Base-by-base conservation (phyloP, 768 basidiomycete species). In the Macrolepiota fuliginosa region DNA sequence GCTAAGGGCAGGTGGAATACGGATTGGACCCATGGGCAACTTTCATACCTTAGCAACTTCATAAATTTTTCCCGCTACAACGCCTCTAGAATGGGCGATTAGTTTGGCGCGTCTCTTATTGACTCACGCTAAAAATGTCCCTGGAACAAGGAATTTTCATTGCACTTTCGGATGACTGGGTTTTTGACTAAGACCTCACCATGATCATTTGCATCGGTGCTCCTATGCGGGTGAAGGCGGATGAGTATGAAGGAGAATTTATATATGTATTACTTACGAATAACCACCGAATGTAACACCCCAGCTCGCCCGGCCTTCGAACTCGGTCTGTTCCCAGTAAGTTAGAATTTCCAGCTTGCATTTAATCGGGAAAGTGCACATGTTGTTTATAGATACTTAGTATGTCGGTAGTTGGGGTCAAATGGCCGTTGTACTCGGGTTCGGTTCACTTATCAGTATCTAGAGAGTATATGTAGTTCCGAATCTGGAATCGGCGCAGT, bases 241-340 rank as follows among this genome's bases (percentile, higher is more conserved):
- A 12, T 2, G 24, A n/a, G n/a, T n/a, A n/a, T 7, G 29, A 13
- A 9, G 25, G 9, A 11, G 29, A 11, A 17, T 24, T n/a, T 17
- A 19, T 4, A 32, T n/a, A 22, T 40, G 39, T 40, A 17, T 11
- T 10, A 61, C 64, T 3, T 27, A 69, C 64, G 64, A 24, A 53
- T 66, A 68, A 39, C 59, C 56, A 22, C 65, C 65, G 54, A 66
- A 66, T 1, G 66, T 64, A 2, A 62, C 60, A 24, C 64, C 67
- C 50, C 60, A 61, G 36, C 65, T 49, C 32, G 65, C 65, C 15
- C 64, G 65, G 11, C 67, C 67, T 3, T 61, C 62, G 19, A 66
- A 66, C n/a, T 67, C 61, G 24, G 24, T 51, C 64, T 67, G 36
- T 11, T 12, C 13, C 24, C 39, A n/a, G 19, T 12, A 37, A 39